Conservation (phyloP, 495 filamentous ascomycete species). For the Cercophora samala region DNA sequence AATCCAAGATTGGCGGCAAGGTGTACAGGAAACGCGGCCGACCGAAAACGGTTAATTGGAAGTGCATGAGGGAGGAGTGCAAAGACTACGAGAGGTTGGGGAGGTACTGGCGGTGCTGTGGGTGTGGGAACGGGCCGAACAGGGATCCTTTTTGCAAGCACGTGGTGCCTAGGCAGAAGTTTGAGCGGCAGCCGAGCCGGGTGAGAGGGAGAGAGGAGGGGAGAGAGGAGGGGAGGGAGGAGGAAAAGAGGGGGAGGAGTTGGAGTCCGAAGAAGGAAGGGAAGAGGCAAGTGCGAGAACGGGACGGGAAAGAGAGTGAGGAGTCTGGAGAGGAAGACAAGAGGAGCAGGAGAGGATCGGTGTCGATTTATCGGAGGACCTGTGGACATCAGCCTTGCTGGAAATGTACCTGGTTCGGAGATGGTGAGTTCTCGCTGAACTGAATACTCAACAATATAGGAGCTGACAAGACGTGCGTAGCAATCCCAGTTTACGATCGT, state of each 20-base stretch:
- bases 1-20: not conserved
- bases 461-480: not conserved
- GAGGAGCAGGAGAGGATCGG: not conserved
- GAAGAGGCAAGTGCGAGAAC: not conserved
- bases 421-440: not conserved
- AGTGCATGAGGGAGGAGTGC: not conserved
- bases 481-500: not conserved
- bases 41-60: not conserved
- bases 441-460: too few species aligned
- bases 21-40: not conserved
- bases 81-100: not conserved
- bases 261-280: not conserved
- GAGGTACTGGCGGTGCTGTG: not conserved
- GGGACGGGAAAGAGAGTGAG: too few species aligned
- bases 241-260: not conserved
- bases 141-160: not conserved
- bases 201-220: too few species aligned
- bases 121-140: not conserved
- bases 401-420: not conserved
- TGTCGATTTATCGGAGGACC: not conserved
- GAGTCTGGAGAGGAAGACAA: not conserved
- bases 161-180: not conserved
- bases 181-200: too few species aligned
- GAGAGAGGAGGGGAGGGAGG: too few species aligned
- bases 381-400: not conserved